phyloP scores from a whole-genome alignment of 495 filamentous ascomycete genomes.

The Bathelium albidoporum region DNA sequence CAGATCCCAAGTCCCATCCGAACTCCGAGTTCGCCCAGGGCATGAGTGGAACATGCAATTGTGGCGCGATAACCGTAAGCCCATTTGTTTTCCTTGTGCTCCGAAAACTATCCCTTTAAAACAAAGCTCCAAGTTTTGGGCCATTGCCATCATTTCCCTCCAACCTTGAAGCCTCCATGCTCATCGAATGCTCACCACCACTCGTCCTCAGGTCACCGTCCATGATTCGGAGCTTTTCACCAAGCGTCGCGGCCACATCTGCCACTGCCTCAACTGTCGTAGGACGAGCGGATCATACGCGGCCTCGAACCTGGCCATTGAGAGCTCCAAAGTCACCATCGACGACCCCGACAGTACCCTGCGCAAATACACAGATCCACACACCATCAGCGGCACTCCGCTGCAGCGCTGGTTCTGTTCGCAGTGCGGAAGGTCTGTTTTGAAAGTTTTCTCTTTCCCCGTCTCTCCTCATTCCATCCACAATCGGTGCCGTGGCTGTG shows the following conservation, averaged over 20 bases:
- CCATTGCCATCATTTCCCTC: too few relatives aligned
- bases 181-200: not conserved
- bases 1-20: slow-evolving; percentile 20
- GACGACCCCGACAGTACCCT: slow-evolving; percentile 29
- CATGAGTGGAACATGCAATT: slow-evolving; percentile 30
- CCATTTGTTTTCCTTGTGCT: not conserved
- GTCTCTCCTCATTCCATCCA: not conserved
- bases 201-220: slow-evolving; percentile 18
- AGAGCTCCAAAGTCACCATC: slow-evolving; percentile 32
- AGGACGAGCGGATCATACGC: slow-evolving; percentile 35
- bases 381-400: slow-evolving; percentile 32
- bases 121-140: too few relatives aligned
- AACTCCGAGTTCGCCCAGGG: slow-evolving; percentile 14
- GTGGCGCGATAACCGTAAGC: slow-evolving; percentile 29
- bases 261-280: slow-evolving; percentile 31
- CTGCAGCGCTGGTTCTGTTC: slow-evolving; percentile 34
- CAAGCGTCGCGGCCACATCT: slow-evolving; percentile 26
- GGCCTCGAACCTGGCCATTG: slow-evolving; percentile 31
- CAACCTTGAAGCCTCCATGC: too few relatives aligned
- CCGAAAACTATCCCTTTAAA: too few relatives aligned
- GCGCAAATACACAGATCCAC: slow-evolving; percentile 28
- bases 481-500: too few relatives aligned
- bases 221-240: slow-evolving; percentile 32
- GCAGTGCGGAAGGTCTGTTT: slow-evolving; percentile 32
- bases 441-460: not conserved